phyloP scores from a whole-genome alignment of 2,329 filamentous ascomycete genomes.

The Chalaropsis ovoidea region DNA sequence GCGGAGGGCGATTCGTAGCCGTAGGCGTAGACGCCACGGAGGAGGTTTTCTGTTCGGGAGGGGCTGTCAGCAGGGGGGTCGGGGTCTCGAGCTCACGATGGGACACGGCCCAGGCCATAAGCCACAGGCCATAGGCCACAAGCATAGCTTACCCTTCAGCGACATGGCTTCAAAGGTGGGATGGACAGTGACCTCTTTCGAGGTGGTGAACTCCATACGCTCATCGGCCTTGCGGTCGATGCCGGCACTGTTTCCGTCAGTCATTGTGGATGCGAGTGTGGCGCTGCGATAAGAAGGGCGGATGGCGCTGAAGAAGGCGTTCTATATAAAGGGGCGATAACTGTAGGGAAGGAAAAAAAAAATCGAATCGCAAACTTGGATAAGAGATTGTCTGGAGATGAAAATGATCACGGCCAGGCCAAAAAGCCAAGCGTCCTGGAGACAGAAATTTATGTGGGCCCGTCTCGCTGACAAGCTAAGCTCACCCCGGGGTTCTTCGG shows the following conservation, averaged over 20 bases:
- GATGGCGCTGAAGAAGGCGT: neutral
- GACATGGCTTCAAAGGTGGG: conserved; percentile 95
- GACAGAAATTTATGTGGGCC: conserved; percentile 12
- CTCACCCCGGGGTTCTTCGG: conserved; percentile 16
- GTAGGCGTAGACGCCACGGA: conserved; percentile 96
- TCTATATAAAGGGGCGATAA: neutral
- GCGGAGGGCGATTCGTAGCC: conserved; percentile 97
- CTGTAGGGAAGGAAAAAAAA: neutral
- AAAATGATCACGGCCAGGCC: too few species aligned
- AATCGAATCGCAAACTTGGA: neutral
- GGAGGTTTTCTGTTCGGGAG: conserved; percentile 59
- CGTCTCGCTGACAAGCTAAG: neutral
- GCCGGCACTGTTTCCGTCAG: conserved; percentile 52
- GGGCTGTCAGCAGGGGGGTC: neutral
- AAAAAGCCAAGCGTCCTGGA: too few species aligned
- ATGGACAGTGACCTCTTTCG: conserved; percentile 91
- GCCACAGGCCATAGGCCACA: conserved; percentile 5
- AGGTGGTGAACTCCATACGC: conserved; percentile 96
- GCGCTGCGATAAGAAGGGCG: neutral
- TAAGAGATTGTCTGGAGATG: too few species aligned
- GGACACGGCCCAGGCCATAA: conserved; percentile 4
- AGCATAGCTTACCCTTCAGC: conserved; percentile 63
- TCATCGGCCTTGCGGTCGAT: conserved; percentile 91
- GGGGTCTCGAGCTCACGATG: conserved; percentile 9
- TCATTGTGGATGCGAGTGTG: conserved; percentile 51